Base-by-base conservation (phyloP, 164 flowering plant species). In the Warburgia ugandensis region DNA sequence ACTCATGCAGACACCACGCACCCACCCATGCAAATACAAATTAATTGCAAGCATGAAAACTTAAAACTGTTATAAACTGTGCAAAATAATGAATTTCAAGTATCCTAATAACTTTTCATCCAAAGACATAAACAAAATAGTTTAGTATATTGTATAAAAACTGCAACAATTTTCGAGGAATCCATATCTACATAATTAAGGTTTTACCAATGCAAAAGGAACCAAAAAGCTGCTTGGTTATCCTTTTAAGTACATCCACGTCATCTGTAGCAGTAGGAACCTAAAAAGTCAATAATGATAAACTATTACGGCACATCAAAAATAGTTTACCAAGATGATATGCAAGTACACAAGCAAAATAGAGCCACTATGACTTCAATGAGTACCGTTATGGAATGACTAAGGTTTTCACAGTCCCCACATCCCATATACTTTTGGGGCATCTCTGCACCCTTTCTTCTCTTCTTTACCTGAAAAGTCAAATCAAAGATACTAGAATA, bases 341-440 rank as follows among this genome's bases (percentile, higher is more conserved):
- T 14, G 17, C 14, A 5, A 16, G 3, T 11, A 36, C 4, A 36
- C n/a, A 2, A 36, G 39, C 8, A 17, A 13, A 11, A 11, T 2
- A 2, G 39, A 36, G 7, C 11, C 11, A 36, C 4, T 10, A 14
- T 14, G 16, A 8, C 10, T 45, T 4, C 3, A 4, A 36, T 23
- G 22, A 29, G 38, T 76, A 91, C 97, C 79, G 94, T 86, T 13
- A 75, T 47, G 27, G 94, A 73, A 58, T 84, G 99, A 67, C 99
- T 92, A 35, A 88, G 65, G 54, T 92, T 92, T 62, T 92, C 95
- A 72, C 97, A 92, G 31, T 75, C 92, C 23, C 99, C 99, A 72
- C 76, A 71, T 41, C 97, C 99, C 94, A 92, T 78, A 57, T 72
- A 92, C 70, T 92, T 88, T 52, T 59, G 49, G 56, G 99, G 99